Conservation (phyloP, 495 filamentous ascomycete genomes). For the Pseudotulostoma volvatum region DNA sequence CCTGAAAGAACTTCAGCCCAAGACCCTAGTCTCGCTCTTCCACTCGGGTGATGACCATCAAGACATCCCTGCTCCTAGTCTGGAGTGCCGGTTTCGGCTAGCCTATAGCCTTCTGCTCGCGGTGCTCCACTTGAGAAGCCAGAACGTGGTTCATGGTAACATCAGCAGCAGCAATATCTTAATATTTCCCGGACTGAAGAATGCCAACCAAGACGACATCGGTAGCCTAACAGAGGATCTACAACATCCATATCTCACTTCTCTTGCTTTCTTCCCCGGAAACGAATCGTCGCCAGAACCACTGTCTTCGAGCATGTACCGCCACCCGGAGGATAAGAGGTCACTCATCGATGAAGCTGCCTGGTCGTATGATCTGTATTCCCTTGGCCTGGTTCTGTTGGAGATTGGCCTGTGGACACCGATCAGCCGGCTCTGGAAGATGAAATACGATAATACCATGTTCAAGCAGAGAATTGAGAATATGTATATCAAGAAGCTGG, state of each 20-base stretch:
- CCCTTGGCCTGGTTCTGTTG: conserved; percentile 64
- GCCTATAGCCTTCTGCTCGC: conserved; percentile 65
- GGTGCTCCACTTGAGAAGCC: conserved; percentile 57
- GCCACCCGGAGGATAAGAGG: conserved; percentile 59
- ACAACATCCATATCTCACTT: conserved; percentile 58
- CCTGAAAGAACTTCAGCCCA: conserved; percentile 23
- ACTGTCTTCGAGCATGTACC: conserved; percentile 49
- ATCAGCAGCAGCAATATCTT: conserved; percentile 67
- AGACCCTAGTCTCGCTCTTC: conserved; percentile 31
- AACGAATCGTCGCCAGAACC: conserved; percentile 38
- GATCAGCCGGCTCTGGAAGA: conserved; percentile 48
- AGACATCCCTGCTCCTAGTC: conserved; percentile 29
- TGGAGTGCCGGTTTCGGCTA: conserved; percentile 72
- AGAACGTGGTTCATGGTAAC: conserved; percentile 63
- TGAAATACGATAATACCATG: conserved; percentile 45
- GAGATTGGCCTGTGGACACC: conserved; percentile 86
- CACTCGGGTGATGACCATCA: conserved; percentile 31
- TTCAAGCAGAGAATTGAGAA: conserved; percentile 48
- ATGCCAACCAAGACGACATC: conserved; percentile 23
- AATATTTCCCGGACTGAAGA: conserved; percentile 44
- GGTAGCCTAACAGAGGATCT: conserved; percentile 36
- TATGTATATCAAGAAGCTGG: conserved; percentile 47
- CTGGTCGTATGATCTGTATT: conserved; percentile 65
- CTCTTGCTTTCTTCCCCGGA: conserved; percentile 64
- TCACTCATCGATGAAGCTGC: conserved; percentile 33